Percentiles rank a stretch among this genome's conserved stretches.
phyloP scores from a whole-genome alignment of 2,329 filamentous ascomycete genomes.

The Fusarium oligoseptatum region DNA sequence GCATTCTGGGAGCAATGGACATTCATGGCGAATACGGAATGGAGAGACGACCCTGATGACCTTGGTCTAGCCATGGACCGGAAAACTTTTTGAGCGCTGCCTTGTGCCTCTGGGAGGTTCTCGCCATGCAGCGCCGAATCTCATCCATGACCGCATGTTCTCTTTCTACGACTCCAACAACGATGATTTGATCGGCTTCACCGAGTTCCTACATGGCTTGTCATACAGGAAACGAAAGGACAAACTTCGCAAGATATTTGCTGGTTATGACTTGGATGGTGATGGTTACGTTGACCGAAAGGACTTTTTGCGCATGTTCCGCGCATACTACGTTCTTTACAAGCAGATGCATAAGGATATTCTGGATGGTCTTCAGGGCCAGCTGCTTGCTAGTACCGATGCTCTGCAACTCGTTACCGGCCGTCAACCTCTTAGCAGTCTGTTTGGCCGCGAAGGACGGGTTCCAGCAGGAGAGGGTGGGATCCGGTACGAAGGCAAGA shows the following conservation, averaged over 20 bases:
- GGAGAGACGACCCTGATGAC: conserved; percentile 82
- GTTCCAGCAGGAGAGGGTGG: conserved; percentile 74
- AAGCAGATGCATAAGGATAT: conserved; percentile 91
- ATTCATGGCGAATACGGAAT: conserved; percentile 89
- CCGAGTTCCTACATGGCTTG: conserved; percentile 89
- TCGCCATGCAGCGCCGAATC: conserved; percentile 82
- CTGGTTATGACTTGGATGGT: conserved; percentile 90
- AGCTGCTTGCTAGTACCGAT: conserved; percentile 80
- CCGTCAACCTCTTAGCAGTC: conserved; percentile 79
- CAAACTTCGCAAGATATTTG: conserved; percentile 80
- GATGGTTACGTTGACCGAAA: conserved; percentile 88
- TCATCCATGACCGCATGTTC: conserved; percentile 97
- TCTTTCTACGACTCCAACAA: conserved; percentile 94
- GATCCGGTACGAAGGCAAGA: conserved; percentile 74
- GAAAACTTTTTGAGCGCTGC: conserved; percentile 92
- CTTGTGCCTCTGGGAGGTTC: conserved; percentile 88
- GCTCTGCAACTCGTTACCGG: conserved; percentile 82
- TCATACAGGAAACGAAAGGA: conserved; percentile 77
- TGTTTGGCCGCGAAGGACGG: conserved; percentile 79
- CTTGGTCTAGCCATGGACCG: conserved; percentile 89
- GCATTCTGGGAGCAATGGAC: conserved; percentile 98
- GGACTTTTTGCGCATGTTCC: conserved; percentile 92
- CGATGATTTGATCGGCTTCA: conserved; percentile 90
- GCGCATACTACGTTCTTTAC: conserved; percentile 91
- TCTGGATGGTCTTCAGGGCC: conserved; percentile 81